Evolutionary conservation across 1,139 yeast species (phyloP).

Genomic region (Yamadazyma atmosphaerica): DNA sequence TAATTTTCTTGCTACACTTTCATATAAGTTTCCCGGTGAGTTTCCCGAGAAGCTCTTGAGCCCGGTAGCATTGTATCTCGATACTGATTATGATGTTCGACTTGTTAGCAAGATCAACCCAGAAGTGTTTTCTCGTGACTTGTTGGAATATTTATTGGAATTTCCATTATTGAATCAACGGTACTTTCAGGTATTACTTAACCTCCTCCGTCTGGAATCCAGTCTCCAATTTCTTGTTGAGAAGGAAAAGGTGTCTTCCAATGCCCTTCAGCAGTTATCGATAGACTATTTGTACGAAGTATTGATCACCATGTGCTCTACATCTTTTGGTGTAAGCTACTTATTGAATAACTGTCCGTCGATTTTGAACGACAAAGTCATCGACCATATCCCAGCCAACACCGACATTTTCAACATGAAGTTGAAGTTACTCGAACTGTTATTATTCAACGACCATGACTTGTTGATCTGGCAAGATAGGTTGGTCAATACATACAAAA

Average conservation of each 20-base stretch:
- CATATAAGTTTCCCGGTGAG: slow-evolving; percentile 14
- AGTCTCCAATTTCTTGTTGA: slow-evolving; percentile 21
- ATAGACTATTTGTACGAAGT: slow-evolving; percentile 26
- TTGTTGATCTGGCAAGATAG: slow-evolving; percentile 28
- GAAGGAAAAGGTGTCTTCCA: slow-evolving; percentile 18
- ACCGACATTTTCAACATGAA: slow-evolving; percentile 30
- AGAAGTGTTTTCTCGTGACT: slow-evolving; percentile 15
- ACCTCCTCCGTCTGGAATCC: slow-evolving; percentile 21
- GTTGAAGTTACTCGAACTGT: slow-evolving; percentile 24
- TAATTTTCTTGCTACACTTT: slow-evolving; percentile 19
- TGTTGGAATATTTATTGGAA: slow-evolving; percentile 19
- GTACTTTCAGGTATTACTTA: slow-evolving; percentile 32
- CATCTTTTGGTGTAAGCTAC: slow-evolving; percentile 24
- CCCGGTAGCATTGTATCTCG: slow-evolving; percentile 10
- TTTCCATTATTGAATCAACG: slow-evolving; percentile 22
- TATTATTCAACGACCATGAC: slow-evolving; percentile 20
- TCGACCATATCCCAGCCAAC: slow-evolving; percentile 19
- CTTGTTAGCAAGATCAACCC: slow-evolving; percentile 28
- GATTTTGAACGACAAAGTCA: slow-evolving; percentile 21
- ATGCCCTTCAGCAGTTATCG: slow-evolving; percentile 23
- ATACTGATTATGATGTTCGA: slow-evolving; percentile 21
- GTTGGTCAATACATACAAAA: slow-evolving; percentile 20
- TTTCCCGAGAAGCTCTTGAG: slow-evolving; percentile 6
- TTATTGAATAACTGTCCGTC: slow-evolving; percentile 30
- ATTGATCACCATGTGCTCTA: slow-evolving; percentile 23